Conservation (phyloP, 2,329 filamentous ascomycete genomes). For the Colletotrichum agaves region DNA sequence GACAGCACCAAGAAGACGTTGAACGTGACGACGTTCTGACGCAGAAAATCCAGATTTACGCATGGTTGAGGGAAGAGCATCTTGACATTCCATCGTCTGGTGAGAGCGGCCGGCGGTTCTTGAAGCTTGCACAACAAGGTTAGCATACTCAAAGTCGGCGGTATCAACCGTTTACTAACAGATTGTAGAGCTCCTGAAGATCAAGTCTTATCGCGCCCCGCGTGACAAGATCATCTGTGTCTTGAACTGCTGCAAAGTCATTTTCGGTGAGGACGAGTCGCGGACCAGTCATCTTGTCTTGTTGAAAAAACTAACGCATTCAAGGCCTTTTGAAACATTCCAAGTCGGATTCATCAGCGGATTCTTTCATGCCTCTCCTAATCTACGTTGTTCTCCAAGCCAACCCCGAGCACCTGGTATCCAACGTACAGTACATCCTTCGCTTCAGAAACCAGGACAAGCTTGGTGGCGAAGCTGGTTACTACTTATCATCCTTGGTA, state of each 20-base stretch:
- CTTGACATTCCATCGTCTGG: slow-evolving; percentile 88
- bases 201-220: slow-evolving; percentile 96
- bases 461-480: slow-evolving; percentile 95
- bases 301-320: background rate
- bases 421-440: slow-evolving; percentile 97
- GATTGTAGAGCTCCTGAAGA: slow-evolving; percentile 85
- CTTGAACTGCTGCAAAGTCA: slow-evolving; percentile 98
- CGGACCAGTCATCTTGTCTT: background rate
- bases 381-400: slow-evolving; percentile 96
- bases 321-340: slow-evolving; percentile 87
- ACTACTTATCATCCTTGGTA: slow-evolving; percentile 94
- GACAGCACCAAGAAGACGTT: slow-evolving; percentile 98
- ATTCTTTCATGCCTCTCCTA: slow-evolving; percentile 93
- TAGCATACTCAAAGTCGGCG: slow-evolving; percentile 38
- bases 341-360: slow-evolving; percentile 93
- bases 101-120: slow-evolving; percentile 87
- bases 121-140: slow-evolving; percentile 90
- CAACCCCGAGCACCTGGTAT: slow-evolving; percentile 94
- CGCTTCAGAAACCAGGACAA: slow-evolving; percentile 98
- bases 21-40: slow-evolving; percentile 95
- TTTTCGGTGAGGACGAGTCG: slow-evolving; percentile 75
- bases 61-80: slow-evolving; percentile 93
- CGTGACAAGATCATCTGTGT: slow-evolving; percentile 99
- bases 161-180: slow-evolving; percentile 43
- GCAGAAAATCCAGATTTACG: slow-evolving; percentile 97